Evolutionary conservation across 768 basidiomycete species (phyloP).

Genomic region (Suillus paluster): DNA sequence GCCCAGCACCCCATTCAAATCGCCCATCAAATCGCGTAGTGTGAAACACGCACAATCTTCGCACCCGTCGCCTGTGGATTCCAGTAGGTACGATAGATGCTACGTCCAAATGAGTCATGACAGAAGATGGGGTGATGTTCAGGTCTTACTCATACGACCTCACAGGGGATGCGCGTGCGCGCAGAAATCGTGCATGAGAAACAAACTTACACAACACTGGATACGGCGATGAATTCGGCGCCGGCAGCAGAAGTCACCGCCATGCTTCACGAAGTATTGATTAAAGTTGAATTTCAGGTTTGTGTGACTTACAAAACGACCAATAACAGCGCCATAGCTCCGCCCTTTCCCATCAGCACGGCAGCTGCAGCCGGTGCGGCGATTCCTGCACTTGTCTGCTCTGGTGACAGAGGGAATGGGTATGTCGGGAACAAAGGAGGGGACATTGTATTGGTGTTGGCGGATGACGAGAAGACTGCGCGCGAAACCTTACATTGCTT

Average conservation of each 20-base stretch:
- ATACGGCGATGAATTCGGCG: conserved; percentile 41
- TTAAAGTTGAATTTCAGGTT: background rate
- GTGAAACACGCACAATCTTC: conserved; percentile 39
- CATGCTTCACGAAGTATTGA: conserved; percentile 20
- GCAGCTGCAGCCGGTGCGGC: conserved; percentile 39
- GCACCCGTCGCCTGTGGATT: conserved; percentile 33
- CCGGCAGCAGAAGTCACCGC: conserved; percentile 40
- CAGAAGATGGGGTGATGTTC: background rate
- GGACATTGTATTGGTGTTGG: conserved; percentile 1
- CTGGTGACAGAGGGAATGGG: conserved; percentile 8
- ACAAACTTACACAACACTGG: conserved; percentile 33
- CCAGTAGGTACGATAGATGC: conserved; percentile 39
- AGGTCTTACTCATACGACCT: conserved; percentile 38
- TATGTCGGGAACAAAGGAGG: conserved; percentile 43
- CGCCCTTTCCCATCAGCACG: conserved; percentile 38
- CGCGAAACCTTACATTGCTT: conserved; percentile 12
- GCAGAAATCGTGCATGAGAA: background rate
- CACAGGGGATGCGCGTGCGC: conserved; percentile 1
- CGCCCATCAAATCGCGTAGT: conserved; percentile 39
- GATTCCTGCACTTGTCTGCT: conserved; percentile 26
- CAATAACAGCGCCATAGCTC: conserved; percentile 38
- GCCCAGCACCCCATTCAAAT: conserved; percentile 44
- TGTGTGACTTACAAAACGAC: conserved; percentile 28
- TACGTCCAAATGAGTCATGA: conserved; percentile 11
- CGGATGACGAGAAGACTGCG: background rate